Base-by-base conservation (phyloP, 2,329 filamentous ascomycete genomes). In the Fonsecaea pedrosoi region DNA sequence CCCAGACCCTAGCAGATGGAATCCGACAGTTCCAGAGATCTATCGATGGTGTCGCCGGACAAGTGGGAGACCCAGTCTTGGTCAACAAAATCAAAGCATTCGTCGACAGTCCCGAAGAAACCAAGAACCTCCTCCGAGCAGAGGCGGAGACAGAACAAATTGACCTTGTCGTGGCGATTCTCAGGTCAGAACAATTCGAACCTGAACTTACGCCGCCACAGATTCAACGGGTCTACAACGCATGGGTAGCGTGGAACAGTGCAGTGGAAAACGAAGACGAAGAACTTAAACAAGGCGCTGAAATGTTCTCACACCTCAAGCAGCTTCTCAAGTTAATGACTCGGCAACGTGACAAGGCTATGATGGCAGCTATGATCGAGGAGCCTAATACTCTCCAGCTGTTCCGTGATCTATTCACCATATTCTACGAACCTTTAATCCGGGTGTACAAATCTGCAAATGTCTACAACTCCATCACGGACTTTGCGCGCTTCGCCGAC, bases 391-490 rank as follows among this genome's bases (percentile, higher is more conserved):
- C 95, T 0, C 84, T 99, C n/a, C 91, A 96, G 76, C 85, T 99
- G 34, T 95, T 74, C 85, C 89, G 93, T 56, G 95, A 99, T 75
- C 85, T 99, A 30, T 98, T 99, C 78, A 96, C 93, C 38, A 98
- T 99, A 76, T 99, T 99, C 82, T 99, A 99, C 80, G 95, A 99
- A 77, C 95, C 95, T 0, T 88, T 99, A 25, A 92, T 99, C 15
- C 87, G 95, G 56, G 95, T 99, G 0, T 99, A 99, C 84, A 99
- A 98, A 81, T 97, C 94, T 21, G 95, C 95, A 71, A 99, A 98
- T 74, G 94, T 99, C 32, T 98, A 98, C 84, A 95, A 89, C 82
- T 96, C 92, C 76, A 94, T 99, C 67, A 98, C 94, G 0, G 95
- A 99, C 78, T 98, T 99, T 81, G 91, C 94, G 0, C 84, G 89